Evolutionary conservation across 2,329 filamentous ascomycete species (phyloP).

Genomic region (Verruconis gallopava): DNA sequence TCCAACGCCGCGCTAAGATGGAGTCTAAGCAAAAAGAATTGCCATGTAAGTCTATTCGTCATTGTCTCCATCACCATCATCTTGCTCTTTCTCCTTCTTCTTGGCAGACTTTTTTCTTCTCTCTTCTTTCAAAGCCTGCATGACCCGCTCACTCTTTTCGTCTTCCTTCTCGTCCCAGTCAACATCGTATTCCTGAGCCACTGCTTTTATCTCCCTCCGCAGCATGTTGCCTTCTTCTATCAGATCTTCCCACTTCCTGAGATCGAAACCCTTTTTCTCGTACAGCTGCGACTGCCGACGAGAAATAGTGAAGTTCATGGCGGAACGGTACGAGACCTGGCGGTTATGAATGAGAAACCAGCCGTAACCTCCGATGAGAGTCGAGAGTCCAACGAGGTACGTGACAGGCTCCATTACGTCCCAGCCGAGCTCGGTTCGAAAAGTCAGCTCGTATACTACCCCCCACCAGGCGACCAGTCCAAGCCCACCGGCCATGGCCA

Average conservation of each 20-base stretch:
- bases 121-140: conserved; percentile 39
- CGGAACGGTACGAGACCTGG: conserved; percentile 74
- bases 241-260: conserved; percentile 62
- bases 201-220: conserved; percentile 62
- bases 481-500: conserved; percentile 69
- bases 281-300: conserved; percentile 67
- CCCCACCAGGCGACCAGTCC: conserved; percentile 69
- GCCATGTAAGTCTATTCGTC: neutral
- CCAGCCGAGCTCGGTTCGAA: conserved; percentile 69
- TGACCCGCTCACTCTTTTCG: conserved; percentile 50
- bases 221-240: conserved; percentile 70
- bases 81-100: conserved; percentile 5
- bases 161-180: conserved; percentile 74
- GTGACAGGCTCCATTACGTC: conserved; percentile 85
- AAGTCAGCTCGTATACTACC: conserved; percentile 56
- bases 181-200: conserved; percentile 79
- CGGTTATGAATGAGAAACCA: conserved; percentile 92
- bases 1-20: no score
- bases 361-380: conserved; percentile 78
- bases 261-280: conserved; percentile 59
- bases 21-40: neutral
- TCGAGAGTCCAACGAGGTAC: conserved; percentile 74
- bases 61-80: conserved; percentile 5
- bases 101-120: conserved; percentile 20
- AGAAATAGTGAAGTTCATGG: conserved; percentile 76